Base-by-base conservation (phyloP, 495 filamentous ascomycete genomes). In the Talaromyces liani region DNA sequence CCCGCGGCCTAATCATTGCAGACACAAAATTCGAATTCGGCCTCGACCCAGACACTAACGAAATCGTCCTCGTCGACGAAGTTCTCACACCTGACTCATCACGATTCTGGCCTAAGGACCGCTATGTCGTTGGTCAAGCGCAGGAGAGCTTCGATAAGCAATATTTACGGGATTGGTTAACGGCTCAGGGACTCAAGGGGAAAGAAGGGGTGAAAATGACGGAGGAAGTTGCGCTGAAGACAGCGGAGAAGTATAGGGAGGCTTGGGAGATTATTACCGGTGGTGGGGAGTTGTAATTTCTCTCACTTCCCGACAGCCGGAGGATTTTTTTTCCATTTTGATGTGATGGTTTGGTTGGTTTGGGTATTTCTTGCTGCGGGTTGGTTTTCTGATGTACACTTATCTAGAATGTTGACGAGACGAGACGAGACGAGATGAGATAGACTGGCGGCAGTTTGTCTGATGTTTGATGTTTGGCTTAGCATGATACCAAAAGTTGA, bases 61-160 rank as follows among this genome's bases (percentile, higher is more conserved):
- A 91, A 68, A 82, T 98, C 6, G 87, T 96, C 18, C 79, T 97
- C 18, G 85, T 94, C 5, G 94, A 98, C 71, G 94, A 98, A 74
- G 92, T 97, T 16, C 78, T 98, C 49, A 98, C 93, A 7, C 88
- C 87, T 18, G 91, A 94, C 71, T 90, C 86, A 51, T 92, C 88
- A 12, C 86, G 94, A 9, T 97, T 97, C 82, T 98, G 94, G 94
- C 87, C 85, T 4, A 84, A 82, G 65, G 87, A 85, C 25, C 77
- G 78, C 8, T 97, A 96, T 67, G 82, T 84, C 67, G 73, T 87
- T 33, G 93, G 93, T 0, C 79, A 79, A 39, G 81, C 88, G 22
- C 92, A 96, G 79, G 79, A 85, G 60, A 93, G 89, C 75, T 93
- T 88, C 62, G 93, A 98, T 71, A 98, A 98, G 83, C 94, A 97